These are phyloP conservation scores for Mortierella sp. DNA, from an alignment of 371 early-diverging fungal species.

Conservation along the genomic window DNA sequence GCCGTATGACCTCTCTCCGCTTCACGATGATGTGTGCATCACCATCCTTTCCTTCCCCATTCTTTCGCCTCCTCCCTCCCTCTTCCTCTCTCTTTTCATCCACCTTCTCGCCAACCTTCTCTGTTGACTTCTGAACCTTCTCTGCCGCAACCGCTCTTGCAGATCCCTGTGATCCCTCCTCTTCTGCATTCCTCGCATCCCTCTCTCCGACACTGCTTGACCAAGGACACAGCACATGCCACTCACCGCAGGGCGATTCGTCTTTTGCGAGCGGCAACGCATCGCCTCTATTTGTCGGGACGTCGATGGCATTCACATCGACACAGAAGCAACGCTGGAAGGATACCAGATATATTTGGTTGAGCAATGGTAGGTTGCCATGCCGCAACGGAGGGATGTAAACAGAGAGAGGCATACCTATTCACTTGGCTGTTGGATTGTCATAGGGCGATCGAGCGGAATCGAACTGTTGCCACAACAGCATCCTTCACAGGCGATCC, in stretches of 20 bases:
- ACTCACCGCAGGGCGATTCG: slow-evolving; percentile 51
- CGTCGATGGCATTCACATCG: slow-evolving; percentile 59
- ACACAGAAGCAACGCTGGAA: slow-evolving; percentile 57
- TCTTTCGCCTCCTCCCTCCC: neutral
- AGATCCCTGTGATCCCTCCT: neutral
- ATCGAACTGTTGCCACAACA: slow-evolving; percentile 64
- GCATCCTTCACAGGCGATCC: slow-evolving; percentile 74
- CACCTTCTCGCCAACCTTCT: neutral
- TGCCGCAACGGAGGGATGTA: neutral
- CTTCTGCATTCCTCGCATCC: neutral
- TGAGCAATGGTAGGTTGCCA: slow-evolving; percentile 68
- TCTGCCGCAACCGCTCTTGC: neutral
- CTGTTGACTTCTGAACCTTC: no score
- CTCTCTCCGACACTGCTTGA: neutral
- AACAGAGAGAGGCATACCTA: neutral
- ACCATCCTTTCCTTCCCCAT: neutral
- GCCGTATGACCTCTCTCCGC: no score
- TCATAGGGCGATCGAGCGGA: slow-evolving; percentile 71
- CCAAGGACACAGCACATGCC: slow-evolving; percentile 15
- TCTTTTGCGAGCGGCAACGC: slow-evolving; percentile 66
- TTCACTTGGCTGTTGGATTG: neutral
- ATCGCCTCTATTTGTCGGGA: slow-evolving; percentile 59
- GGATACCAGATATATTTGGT: slow-evolving; percentile 77
- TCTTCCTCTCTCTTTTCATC: neutral
- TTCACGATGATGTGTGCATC: neutral